phyloP scores from a whole-genome alignment of 2,329 filamentous ascomycete species.

The Spiromastix sp. region DNA sequence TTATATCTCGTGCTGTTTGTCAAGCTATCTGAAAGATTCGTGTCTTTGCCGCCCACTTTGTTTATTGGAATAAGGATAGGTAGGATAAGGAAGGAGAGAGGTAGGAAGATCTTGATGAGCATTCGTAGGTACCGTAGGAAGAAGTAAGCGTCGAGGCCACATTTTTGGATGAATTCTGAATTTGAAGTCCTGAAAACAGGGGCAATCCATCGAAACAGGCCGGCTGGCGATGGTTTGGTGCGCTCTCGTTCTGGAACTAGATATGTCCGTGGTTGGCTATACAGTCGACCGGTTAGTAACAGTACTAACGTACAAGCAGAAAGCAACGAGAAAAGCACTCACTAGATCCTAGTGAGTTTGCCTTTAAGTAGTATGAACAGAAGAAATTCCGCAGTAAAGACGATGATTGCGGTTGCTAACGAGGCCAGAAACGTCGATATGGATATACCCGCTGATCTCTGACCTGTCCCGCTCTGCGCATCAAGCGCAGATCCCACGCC shows the following conservation, averaged over 20 bases:
- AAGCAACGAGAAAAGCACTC: conserved; percentile 25
- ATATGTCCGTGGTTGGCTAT: conserved; percentile 71
- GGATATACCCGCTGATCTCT: conserved; percentile 25
- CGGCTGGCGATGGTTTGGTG: conserved; percentile 59
- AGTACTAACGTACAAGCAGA: conserved; percentile 8
- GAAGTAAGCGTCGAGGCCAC: conserved; percentile 93
- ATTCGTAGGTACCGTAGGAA: conserved; percentile 84
- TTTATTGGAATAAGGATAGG: conserved; percentile 85
- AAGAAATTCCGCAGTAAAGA: conserved; percentile 54
- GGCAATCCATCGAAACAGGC: conserved; percentile 42
- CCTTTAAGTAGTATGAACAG: conserved; percentile 69
- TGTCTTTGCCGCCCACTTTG: conserved; percentile 57
- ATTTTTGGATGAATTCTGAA: conserved; percentile 89
- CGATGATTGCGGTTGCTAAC: conserved; percentile 48
- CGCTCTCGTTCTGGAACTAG: conserved; percentile 77
- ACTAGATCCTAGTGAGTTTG: conserved; percentile 76
- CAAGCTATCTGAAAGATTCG: conserved; percentile 33
- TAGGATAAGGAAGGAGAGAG: conserved; percentile 65
- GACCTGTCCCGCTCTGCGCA: conserved; percentile 25
- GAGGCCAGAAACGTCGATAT: conserved; percentile 53
- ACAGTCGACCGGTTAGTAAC: conserved; percentile 10
- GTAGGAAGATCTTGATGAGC: conserved; percentile 83
- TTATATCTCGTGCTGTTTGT: conserved; percentile 31
- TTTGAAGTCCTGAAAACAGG: conserved; percentile 56
- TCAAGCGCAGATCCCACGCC: conserved; percentile 24